A percentile compares a stretch with the other conserved stretches of the same genome.
Evolutionary conservation across 345 rosid species (phyloP).

Genomic region (Euphorbia lathyris): DNA sequence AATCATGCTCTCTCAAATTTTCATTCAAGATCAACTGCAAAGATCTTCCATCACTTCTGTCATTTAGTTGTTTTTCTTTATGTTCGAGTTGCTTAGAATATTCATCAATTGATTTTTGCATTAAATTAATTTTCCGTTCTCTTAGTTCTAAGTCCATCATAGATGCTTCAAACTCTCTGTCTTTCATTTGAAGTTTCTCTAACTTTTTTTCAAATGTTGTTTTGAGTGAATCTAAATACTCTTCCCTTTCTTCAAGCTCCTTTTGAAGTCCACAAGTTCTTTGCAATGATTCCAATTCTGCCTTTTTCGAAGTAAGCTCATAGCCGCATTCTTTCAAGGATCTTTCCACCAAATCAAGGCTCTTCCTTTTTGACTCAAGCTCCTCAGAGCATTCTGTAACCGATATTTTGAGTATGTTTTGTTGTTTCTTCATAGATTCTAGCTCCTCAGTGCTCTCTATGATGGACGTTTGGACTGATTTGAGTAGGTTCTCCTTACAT

Average conservation of each 20-base stretch:
- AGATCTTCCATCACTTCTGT: slow-evolving; percentile 17
- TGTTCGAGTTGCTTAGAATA: slow-evolving; percentile 12
- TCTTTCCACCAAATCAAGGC: slow-evolving; percentile 3
- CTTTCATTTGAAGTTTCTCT: slow-evolving; percentile 21
- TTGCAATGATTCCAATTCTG: slow-evolving; percentile 4
- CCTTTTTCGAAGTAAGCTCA: background rate
- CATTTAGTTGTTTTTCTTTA: slow-evolving; percentile 18
- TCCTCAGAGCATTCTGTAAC: slow-evolving; percentile 8
- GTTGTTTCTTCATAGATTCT: slow-evolving; percentile 9
- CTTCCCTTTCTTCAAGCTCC: slow-evolving; percentile 17
- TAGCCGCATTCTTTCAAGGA: slow-evolving; percentile 19
- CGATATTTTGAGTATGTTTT: background rate
- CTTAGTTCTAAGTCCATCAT: slow-evolving; percentile 22
- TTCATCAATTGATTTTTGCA: slow-evolving; percentile 16
- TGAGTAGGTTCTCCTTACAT: background rate
- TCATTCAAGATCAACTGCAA: slow-evolving; percentile 28
- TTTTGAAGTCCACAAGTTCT: background rate
- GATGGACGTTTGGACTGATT: slow-evolving; percentile 8
- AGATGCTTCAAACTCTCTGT: slow-evolving; percentile 18
- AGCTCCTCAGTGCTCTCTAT: slow-evolving; percentile 19
- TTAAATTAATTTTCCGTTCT: slow-evolving; percentile 8
- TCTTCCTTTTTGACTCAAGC: slow-evolving; percentile 7
- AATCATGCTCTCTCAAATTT: slow-evolving; percentile 14
- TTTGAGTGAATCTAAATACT: slow-evolving; percentile 20
- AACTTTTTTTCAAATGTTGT: slow-evolving; percentile 17